Evolutionary conservation across 148 eudicot genomes (phyloP).

Genomic region (Amaranthus hypochondriacus): DNA sequence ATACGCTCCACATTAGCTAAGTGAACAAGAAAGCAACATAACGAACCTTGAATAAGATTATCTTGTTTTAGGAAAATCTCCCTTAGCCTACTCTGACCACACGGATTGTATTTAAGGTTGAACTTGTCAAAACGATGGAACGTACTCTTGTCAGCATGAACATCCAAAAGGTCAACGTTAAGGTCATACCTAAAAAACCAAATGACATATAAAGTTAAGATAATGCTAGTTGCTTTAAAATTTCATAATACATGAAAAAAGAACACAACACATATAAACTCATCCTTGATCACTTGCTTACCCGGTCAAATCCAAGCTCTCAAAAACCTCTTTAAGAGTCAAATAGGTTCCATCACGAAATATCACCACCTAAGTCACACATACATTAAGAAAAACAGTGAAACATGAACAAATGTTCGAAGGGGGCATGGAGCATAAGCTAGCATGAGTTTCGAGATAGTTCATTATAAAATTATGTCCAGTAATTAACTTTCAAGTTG

Average conservation of each 20-base stretch:
- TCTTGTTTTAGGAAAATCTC: conserved; percentile 98
- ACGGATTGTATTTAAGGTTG: conserved; percentile 97
- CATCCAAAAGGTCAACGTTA: conserved; percentile 95
- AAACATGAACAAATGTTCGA: not conserved
- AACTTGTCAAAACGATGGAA: conserved; percentile 99
- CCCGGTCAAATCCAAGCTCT: conserved; percentile 99
- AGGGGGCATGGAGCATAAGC: not conserved
- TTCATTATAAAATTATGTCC: not conserved
- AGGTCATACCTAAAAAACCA: conserved; percentile 67
- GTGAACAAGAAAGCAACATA: conserved; percentile 10
- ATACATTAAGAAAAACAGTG: conserved; percentile 6
- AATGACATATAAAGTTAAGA: conserved; percentile 1
- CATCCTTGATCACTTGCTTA: conserved; percentile 25
- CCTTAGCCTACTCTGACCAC: conserved; percentile 99
- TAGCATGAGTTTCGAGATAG: not conserved
- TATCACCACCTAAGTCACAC: conserved; percentile 70
- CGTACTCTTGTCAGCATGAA: conserved; percentile 99
- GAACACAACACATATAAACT: not conserved
- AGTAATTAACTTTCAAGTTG: not conserved
- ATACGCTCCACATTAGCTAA: not conserved
- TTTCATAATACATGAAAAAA: not conserved
- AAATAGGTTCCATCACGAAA: conserved; percentile 97
- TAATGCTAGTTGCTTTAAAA: not conserved
- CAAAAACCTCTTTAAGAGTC: conserved; percentile 94
- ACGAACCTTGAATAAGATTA: conserved; percentile 94